Percentiles rank a stretch among this genome's conserved stretches.
These are phyloP conservation scores for Alnus glutinosa DNA, from an alignment of 306 rosid genomes.

Conservation along the genomic window DNA sequence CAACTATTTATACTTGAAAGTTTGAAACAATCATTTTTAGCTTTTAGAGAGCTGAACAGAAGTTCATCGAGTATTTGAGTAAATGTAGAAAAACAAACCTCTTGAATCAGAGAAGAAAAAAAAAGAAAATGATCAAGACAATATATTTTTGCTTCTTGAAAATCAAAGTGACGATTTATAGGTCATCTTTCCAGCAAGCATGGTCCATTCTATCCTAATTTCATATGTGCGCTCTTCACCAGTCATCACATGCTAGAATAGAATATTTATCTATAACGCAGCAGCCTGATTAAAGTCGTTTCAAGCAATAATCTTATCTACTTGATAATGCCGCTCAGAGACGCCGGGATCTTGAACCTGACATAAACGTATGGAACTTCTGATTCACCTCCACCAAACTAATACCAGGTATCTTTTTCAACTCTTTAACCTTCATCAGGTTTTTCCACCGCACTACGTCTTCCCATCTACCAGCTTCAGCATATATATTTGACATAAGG, in stretches of 20 bases:
- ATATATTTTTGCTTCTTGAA: too few relatives aligned
- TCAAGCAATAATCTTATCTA: too few relatives aligned
- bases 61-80: too few relatives aligned
- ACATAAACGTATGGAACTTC: not conserved
- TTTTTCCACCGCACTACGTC: not conserved
- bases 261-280: not conserved
- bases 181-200: too few relatives aligned
- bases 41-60: too few relatives aligned
- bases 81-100: too few relatives aligned
- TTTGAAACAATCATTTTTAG: too few relatives aligned
- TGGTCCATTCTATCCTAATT: not conserved
- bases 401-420: not conserved
- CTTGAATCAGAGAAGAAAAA: too few relatives aligned
- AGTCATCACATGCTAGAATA: not conserved
- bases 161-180: too few relatives aligned
- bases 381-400: not conserved
- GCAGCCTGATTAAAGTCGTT: not conserved
- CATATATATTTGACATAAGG: conserved; percentile 1
- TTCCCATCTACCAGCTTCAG: conserved; percentile 11
- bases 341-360: not conserved
- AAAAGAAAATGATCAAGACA: too few relatives aligned
- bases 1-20: too few relatives aligned
- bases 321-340: not conserved
- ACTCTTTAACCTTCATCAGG: not conserved
- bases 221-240: not conserved